Evolutionary conservation across 1,139 yeast species (phyloP), one percentile per base, ranked within the genome.

Genomic region (Taphrina communis): DNA sequence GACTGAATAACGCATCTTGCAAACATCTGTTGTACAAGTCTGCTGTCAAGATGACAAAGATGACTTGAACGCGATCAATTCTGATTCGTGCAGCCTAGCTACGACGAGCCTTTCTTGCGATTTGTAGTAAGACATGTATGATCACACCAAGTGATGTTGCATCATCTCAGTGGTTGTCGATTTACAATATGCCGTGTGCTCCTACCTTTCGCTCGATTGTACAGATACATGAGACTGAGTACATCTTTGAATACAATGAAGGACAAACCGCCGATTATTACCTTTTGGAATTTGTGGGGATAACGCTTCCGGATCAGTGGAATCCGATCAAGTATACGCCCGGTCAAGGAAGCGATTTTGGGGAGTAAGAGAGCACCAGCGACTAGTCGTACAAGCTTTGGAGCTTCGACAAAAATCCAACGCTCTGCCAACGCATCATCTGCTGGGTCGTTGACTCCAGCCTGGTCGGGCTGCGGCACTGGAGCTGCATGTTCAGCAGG

Each of bases 331-430:
- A 63, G 57, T 5, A 63, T 12, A 12, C n/a, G 12, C 6, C 66
- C 61, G 12, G 53, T 48, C 41, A 55, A 31, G 12, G 53, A 46
- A 17, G 67, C 57, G 21, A 68, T 42, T 35, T 61, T 62, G 25
- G 70, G 70, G 6, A 68, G 44, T 36, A 68, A 48, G 41, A 68
- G 48, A 0, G 70, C 62, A 25, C 70, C 70, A 21, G 67, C 70
- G 36, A 68, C 46, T 5, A 61, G 52, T 52, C 70, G 42, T 44
- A 63, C 70, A 31, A 68, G 39, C 38, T 48, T 58, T n/a, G 67
- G 59, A 21, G 66, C 70, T 31, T 68, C 70, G 21, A 68, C 48
- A 19, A 48, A 52, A 6, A 68, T 46, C 70, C 66, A 63, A 35
- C 70, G 56, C 25, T 65, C 70, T 21, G 65, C 63, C 11, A 36